Evolutionary conservation across 2,329 filamentous ascomycete species (phyloP), one percentile per base, ranked within the genome.

Genomic region (Thermothelomyces thermophilus): DNA sequence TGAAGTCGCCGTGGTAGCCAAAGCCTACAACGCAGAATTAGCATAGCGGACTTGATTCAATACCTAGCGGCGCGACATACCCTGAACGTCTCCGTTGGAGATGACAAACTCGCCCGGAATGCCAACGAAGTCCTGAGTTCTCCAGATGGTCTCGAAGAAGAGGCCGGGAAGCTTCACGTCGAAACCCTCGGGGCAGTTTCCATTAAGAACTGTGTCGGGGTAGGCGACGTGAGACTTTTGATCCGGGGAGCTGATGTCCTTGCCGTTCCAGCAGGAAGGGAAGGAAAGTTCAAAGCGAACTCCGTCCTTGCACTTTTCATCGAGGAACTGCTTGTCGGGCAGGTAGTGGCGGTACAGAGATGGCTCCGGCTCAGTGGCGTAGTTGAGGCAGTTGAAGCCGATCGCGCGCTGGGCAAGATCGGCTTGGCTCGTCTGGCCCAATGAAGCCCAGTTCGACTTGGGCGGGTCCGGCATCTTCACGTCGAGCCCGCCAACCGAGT

Each of bases 331-430:
- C 75, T 95, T 94, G 60, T 84, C 78, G 0, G 91, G 90, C 59
- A 96, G 62, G 64, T 80, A 83, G 67, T 95, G 90, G 57, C 90
- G 88, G 67, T 82, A 86, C 31, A 95, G 76, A 13, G 90, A 86
- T 1, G 77, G 76, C 66, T 95, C 90, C 2, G 86, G 73, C 0
- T 67, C 60, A 20, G 68, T 72, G 28, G 60, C 62, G 64, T 96
- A 96, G 78, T 97, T 84, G 53, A 98, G 71, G 69, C 93, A 97
- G 75, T 97, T 97, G 79, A 95, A 95, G 3, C 93, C 91, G 24
- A 96, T 61, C 9, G 90, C 88, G 54, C 90, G 89, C 72, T 95
- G 86, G 44, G 71, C 72, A 33, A 96, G 77, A 46, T 83, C 79
- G 14, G 69, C 66, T 71, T 95, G 90, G 41, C 64, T 68, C 10